Base-by-base conservation (phyloP, 1,139 yeast species). In the Taphrina communis region DNA sequence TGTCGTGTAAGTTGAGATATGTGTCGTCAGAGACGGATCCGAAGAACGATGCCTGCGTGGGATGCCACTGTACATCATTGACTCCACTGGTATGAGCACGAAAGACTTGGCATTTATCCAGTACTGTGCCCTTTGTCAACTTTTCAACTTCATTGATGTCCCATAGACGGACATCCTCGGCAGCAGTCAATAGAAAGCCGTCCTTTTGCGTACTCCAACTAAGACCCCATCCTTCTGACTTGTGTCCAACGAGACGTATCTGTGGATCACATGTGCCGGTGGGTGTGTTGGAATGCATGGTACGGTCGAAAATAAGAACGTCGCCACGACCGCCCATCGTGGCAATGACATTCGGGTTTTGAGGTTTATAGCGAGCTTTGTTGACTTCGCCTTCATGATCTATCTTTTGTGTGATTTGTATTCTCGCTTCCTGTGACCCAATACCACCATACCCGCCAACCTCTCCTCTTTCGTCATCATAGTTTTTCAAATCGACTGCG, bases 281-380 rank as follows among this genome's bases (percentile, higher is more conserved):
- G 0, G 83, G 82, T 50, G 76, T 76, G 51, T 76, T 71, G 5
- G 83, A 76, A 67, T 79, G 82, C 72, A 80, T 79, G 6, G 82
- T 85, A 70, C 85, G 81, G 72, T 87, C 84, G 77, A 89, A 90
- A n/a, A 93, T 77, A 72, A 82, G 86, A 0, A 89, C 85, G 62
- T 84, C 85, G 35, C 99, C 98, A 3, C 79, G 78, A 0, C 93
- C 96, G 72, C 89, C 86, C 73, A 92, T 87, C 0, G 97, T 86
- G 2, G 96, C 94, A 14, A 92, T 84, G 0, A 86, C 77, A 56
- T 81, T 83, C 3, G 90, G 82, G 73, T 88, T 83, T 73, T 86
- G 88, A 0, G 97, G 97, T 85, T 88, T 86, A 75, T 85, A 87
- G 57, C 97, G 84, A 5, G 97, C 97, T 72, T 93, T 82, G 75